phyloP scores from a whole-genome alignment of 805 yeast species.

The Ogataea siamensis region DNA sequence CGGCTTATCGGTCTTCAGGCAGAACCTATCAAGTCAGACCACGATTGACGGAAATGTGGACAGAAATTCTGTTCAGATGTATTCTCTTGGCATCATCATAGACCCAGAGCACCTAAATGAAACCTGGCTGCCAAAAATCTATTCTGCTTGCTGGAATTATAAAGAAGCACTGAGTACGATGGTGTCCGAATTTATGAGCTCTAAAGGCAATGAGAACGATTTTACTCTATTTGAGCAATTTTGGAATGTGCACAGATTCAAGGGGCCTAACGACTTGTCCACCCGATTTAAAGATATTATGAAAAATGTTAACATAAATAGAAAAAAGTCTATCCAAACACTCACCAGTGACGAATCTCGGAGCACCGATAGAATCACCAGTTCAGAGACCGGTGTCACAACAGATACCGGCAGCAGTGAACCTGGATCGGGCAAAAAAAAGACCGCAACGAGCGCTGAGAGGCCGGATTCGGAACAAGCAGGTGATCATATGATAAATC shows the following conservation, averaged over 20 bases:
- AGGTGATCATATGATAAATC: constrained; percentile 44
- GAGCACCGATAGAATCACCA: constrained; percentile 15
- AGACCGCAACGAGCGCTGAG: constrained; percentile 4
- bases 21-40: constrained; percentile 31
- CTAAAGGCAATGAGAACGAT: constrained; percentile 20
- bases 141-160: constrained; percentile 45
- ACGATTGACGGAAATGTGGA: constrained; percentile 28
- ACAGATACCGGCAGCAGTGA: constrained; percentile 19
- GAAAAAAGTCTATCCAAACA: constrained; percentile 25
- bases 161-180: constrained; percentile 34
- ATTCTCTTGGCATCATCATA: constrained; percentile 59
- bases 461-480: constrained; percentile 16
- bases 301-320: constrained; percentile 20
- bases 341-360: constrained; percentile 19
- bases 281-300: constrained; percentile 26
- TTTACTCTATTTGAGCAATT: constrained; percentile 25
- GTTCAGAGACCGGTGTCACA: constrained; percentile 20
- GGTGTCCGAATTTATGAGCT: constrained; percentile 30
- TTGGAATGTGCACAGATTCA: constrained; percentile 32
- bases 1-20: constrained; percentile 53
- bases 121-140: constrained; percentile 42
- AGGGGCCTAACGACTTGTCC: constrained; percentile 29
- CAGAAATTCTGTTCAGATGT: constrained; percentile 53
- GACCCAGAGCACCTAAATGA: constrained; percentile 37
- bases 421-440: constrained; percentile 16